These are phyloP conservation scores for Neonectria faginata DNA, from an alignment of 2,329 filamentous ascomycete species.

Conservation along the genomic window DNA sequence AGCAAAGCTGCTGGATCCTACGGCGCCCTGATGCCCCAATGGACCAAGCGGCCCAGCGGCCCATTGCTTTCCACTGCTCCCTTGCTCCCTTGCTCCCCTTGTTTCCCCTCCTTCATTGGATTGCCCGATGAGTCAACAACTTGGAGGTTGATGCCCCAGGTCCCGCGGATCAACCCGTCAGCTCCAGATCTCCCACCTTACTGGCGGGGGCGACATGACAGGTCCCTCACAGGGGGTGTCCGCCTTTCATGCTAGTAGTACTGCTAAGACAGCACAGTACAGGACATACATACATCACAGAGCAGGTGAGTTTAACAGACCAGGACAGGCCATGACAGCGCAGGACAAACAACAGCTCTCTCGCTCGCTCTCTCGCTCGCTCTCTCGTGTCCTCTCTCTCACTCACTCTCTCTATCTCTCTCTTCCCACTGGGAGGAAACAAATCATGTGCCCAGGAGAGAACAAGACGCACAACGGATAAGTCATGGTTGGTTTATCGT, in stretches of 20 bases:
- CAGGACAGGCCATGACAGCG: slow-evolving; percentile 2
- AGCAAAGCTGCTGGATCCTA: slow-evolving; percentile 39
- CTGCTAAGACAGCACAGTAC: slow-evolving; percentile 5
- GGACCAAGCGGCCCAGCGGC: slow-evolving; percentile 19
- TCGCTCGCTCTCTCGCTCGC: slow-evolving; percentile 5
- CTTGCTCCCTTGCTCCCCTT: slow-evolving; percentile 1
- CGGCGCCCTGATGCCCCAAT: slow-evolving; percentile 28
- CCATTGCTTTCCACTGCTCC: background rate
- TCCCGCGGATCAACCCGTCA: slow-evolving; percentile 18
- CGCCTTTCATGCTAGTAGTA: background rate
- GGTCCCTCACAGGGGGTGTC: slow-evolving; percentile 4
- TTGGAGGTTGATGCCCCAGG: slow-evolving; percentile 20
- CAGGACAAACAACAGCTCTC: slow-evolving; percentile 6
- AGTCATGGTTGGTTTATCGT: slow-evolving; percentile 25
- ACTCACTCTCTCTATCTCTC: too few species aligned
- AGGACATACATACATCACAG: background rate
- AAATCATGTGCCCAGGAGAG: slow-evolving; percentile 20
- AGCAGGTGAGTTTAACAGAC: background rate
- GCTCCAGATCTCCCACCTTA: slow-evolving; percentile 12
- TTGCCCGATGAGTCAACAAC: slow-evolving; percentile 7
- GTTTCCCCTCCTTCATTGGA: background rate
- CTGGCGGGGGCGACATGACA: background rate
- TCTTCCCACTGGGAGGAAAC: slow-evolving; percentile 22
- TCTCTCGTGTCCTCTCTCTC: too few species aligned
- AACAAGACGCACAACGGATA: slow-evolving; percentile 20